Percentiles rank a stretch among this genome's conserved stretches.
These are phyloP conservation scores for Amylocystis lapponica DNA, from an alignment of 768 basidiomycete genomes.

Conservation along the genomic window DNA sequence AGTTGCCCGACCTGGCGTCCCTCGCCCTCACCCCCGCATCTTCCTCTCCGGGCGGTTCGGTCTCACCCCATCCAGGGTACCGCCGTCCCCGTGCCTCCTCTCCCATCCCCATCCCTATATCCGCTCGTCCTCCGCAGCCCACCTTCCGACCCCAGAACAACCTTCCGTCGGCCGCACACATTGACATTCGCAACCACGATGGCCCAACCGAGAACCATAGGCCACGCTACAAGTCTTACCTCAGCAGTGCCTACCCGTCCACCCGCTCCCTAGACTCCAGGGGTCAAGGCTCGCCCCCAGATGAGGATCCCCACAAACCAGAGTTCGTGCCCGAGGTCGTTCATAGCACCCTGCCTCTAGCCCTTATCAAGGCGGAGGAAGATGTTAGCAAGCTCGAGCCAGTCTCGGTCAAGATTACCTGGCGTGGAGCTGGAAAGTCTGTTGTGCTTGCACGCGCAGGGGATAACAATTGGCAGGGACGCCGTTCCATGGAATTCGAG, in stretches of 20 bases:
- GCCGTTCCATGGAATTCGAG: conserved; percentile 60
- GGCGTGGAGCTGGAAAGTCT: conserved; percentile 58
- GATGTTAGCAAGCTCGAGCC: conserved; percentile 25
- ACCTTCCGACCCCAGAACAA: conserved; percentile 26
- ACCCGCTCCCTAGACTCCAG: conserved; percentile 34
- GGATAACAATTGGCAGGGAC: conserved; percentile 72
- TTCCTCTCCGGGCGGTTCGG: conserved; percentile 34
- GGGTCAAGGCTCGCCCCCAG: conserved; percentile 19
- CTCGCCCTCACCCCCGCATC: conserved; percentile 41
- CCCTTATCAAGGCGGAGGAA: conserved; percentile 34
- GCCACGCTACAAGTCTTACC: conserved; percentile 27
- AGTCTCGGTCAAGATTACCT: conserved; percentile 48
- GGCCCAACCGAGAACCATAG: conserved; percentile 22
- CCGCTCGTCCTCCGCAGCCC: conserved; percentile 20
- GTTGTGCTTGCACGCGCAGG: conserved; percentile 70
- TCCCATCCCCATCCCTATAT: conserved; percentile 44
- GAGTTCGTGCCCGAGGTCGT: conserved; percentile 54
- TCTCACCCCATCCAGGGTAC: conserved; percentile 36
- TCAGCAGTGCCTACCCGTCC: conserved; percentile 36
- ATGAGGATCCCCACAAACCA: conserved; percentile 20
- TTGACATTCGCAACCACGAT: conserved; percentile 24
- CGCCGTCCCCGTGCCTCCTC: conserved; percentile 40
- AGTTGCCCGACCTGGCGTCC: conserved; percentile 66
- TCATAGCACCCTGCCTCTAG: conserved; percentile 56
- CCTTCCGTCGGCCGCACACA: conserved; percentile 39